A percentile compares a stretch with the other conserved stretches of the same genome.
phyloP scores from a whole-genome alignment of 2,329 filamentous ascomycete genomes.

The Alternaria viburni region DNA sequence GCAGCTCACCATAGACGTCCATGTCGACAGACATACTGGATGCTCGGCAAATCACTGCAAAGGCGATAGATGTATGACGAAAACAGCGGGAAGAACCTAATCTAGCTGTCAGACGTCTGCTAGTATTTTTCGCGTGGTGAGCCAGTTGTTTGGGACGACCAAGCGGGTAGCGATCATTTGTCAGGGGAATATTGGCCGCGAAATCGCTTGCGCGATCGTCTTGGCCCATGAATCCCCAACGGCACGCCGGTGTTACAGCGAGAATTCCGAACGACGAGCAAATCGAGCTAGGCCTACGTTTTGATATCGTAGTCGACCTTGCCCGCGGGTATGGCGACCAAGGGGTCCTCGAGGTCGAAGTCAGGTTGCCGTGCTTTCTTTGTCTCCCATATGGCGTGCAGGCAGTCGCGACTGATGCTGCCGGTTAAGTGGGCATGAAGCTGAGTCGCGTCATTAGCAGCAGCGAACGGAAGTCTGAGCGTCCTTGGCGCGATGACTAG shows the following conservation, averaged over 20 bases:
- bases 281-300: conserved; percentile 58
- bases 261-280: conserved; percentile 6
- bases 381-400: conserved; percentile 74
- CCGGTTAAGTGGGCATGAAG: conserved; percentile 82
- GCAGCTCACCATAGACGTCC: not conserved
- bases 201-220: conserved; percentile 1
- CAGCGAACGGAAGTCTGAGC: conserved; percentile 37
- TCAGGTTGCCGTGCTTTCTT: conserved; percentile 61
- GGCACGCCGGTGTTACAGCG: conserved; percentile 5
- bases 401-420: conserved; percentile 73
- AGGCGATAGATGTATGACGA: conserved; percentile 80
- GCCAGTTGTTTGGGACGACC: not conserved
- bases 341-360: conserved; percentile 69
- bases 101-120: conserved; percentile 21
- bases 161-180: not conserved
- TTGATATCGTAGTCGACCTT: conserved; percentile 74
- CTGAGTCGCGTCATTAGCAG: conserved; percentile 53
- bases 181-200: not conserved
- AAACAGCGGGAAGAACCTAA: conserved; percentile 77
- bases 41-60: conserved; percentile 65
- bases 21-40: conserved; percentile 60
- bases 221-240: not conserved
- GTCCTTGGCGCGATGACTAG: conserved; percentile 20
- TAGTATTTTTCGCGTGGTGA: not conserved
- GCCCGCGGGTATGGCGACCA: conserved; percentile 70